A percentile compares a stretch with the other conserved stretches of the same genome.
Conservation (phyloP, 1,139 yeast species). For the Yamadazyma spencermartinsiae region DNA sequence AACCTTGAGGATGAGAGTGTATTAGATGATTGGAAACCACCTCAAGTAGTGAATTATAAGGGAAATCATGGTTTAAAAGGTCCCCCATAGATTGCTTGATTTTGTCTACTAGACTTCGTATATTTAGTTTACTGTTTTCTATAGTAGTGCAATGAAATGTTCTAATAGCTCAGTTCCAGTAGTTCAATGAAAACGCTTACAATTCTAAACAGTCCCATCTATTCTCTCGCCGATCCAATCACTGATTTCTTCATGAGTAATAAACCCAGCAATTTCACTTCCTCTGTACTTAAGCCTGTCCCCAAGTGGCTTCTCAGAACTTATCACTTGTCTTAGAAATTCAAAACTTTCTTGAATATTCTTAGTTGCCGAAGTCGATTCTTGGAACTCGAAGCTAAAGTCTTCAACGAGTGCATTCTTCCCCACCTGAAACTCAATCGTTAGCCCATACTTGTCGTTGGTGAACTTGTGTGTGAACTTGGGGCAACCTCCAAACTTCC, state of each 20-base stretch:
- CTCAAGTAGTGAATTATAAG: conserved; percentile 50
- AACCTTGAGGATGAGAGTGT: conserved; percentile 46
- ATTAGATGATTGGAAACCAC: conserved; percentile 51
- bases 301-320: conserved; percentile 17
- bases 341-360: conserved; percentile 28
- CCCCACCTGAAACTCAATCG: conserved; percentile 41
- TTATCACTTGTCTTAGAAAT: conserved; percentile 28
- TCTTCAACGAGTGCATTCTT: conserved; percentile 35
- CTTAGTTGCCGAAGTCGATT: conserved; percentile 19
- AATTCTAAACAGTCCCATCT: conserved; percentile 46
- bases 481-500: conserved; percentile 77
- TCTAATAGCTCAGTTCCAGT: too few relatives aligned
- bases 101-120: too few relatives aligned
- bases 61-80: conserved; percentile 56
- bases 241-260: conserved; percentile 43
- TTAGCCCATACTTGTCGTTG: conserved; percentile 30
- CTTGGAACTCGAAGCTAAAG: conserved; percentile 19
- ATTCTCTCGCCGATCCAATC: conserved; percentile 50
- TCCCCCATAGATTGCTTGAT: too few relatives aligned
- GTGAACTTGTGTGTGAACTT: conserved; percentile 50
- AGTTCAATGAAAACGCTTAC: background rate
- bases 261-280: conserved; percentile 44
- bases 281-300: conserved; percentile 38
- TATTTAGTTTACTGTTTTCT: too few relatives aligned
- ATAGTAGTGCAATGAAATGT: too few relatives aligned